A percentile compares a stretch with the other conserved stretches of the same genome.
These are phyloP conservation scores for Sporobolus alterniflorus DNA, from an alignment of 202 grass and related monocot genomes.

Conservation along the genomic window DNA sequence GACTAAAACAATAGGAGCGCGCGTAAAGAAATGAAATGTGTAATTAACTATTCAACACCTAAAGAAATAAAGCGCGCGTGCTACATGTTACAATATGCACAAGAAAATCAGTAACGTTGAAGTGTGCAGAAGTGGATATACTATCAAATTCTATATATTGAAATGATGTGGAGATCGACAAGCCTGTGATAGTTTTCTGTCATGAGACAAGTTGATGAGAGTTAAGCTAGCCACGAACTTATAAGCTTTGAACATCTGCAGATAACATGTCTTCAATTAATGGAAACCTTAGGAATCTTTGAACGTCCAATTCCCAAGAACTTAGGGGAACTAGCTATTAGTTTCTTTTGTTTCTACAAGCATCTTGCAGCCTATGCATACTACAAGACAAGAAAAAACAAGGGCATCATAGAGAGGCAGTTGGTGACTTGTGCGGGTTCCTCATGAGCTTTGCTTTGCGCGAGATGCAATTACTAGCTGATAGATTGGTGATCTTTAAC, in stretches of 20 bases:
- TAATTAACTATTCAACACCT: neutral
- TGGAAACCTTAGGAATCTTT: slow-evolving; percentile 60
- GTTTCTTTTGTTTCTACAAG: slow-evolving; percentile 46
- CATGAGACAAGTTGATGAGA: too few species aligned
- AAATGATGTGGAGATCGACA: slow-evolving; percentile 8
- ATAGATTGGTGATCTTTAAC: slow-evolving; percentile 42
- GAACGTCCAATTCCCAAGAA: slow-evolving; percentile 65
- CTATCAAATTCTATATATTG: neutral
- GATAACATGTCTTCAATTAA: slow-evolving; percentile 35
- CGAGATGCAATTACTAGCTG: slow-evolving; percentile 41
- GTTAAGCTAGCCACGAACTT: neutral
- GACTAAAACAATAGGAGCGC: neutral
- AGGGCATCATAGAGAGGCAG: slow-evolving; percentile 23
- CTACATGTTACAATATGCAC: neutral
- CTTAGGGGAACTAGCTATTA: slow-evolving; percentile 39
- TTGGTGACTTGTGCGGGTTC: slow-evolving; percentile 42
- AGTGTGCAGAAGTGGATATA: neutral
- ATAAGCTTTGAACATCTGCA: slow-evolving; percentile 26
- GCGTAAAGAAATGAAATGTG: neutral
- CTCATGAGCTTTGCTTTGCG: slow-evolving; percentile 41
- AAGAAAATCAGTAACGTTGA: too few species aligned
- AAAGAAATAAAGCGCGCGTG: too few species aligned
- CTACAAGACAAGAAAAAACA: slow-evolving; percentile 42
- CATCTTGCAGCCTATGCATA: slow-evolving; percentile 39
- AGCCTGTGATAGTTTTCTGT: too few species aligned